These are phyloP conservation scores for Galium porrigens DNA, from an alignment of 305 asterid species.

Conservation along the genomic window DNA sequence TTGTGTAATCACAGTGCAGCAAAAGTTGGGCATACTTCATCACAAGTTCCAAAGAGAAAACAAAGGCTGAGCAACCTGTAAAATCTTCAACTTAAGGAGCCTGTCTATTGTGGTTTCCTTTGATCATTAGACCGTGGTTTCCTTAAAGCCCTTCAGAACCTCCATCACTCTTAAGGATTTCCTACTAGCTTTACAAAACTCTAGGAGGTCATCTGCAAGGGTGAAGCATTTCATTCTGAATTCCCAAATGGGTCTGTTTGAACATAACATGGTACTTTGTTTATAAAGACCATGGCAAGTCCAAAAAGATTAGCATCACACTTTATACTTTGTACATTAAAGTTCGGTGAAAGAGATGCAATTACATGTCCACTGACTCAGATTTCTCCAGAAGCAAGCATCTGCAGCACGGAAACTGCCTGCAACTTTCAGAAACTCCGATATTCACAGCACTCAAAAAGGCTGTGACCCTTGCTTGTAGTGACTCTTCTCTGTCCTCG, in stretches of 20 bases:
- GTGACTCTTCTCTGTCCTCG: constrained; percentile 15
- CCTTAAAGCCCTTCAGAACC: no score
- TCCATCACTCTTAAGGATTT: no score
- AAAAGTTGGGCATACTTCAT: neutral
- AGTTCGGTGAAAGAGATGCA: constrained; percentile 1
- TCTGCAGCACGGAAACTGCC: constrained; percentile 25
- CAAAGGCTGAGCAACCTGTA: neutral
- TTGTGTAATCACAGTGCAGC: neutral
- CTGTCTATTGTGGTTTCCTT: no score
- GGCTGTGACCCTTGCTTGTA: constrained; percentile 13
- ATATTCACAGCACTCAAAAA: constrained; percentile 29
- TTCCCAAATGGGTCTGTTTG: neutral
- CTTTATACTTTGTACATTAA: neutral
- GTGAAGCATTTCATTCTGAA: no score
- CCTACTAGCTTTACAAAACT: no score
- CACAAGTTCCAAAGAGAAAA: neutral
- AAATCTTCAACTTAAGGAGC: neutral
- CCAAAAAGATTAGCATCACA: neutral
- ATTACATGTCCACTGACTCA: constrained; percentile 37
- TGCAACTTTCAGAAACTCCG: constrained; percentile 29
- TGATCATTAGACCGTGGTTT: no score
- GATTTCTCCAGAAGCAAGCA: constrained; percentile 33
- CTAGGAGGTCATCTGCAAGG: neutral
- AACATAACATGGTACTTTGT: neutral
- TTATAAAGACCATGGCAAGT: neutral